These are phyloP conservation scores for Penicillium canescens DNA, from an alignment of 495 filamentous ascomycete genomes.

Conservation along the genomic window DNA sequence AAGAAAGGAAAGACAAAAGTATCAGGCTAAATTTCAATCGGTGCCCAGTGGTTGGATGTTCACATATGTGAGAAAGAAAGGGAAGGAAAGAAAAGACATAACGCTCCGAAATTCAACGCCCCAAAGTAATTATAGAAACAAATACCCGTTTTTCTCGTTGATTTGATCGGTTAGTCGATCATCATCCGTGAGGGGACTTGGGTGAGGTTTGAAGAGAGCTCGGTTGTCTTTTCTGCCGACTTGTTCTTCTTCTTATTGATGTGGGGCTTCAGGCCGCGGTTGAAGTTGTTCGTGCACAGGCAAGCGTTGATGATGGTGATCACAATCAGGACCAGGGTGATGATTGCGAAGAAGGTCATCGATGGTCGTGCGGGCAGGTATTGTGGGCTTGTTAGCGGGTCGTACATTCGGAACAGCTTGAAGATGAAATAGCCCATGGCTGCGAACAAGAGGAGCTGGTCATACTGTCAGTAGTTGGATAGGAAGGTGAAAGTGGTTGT, in stretches of 20 bases:
- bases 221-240: slow-evolving; percentile 72
- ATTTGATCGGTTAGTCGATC: slow-evolving; percentile 64
- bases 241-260: slow-evolving; percentile 63
- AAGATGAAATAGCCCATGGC: slow-evolving; percentile 96
- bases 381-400: slow-evolving; percentile 42
- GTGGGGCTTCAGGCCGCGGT: slow-evolving; percentile 85
- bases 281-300: slow-evolving; percentile 87
- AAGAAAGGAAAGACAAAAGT: slow-evolving; percentile 20
- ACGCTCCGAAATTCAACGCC: slow-evolving; percentile 17
- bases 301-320: slow-evolving; percentile 86
- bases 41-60: slow-evolving; percentile 15
- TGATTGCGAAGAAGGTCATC: slow-evolving; percentile 89
- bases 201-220: slow-evolving; percentile 57
- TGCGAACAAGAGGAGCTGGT: slow-evolving; percentile 76
- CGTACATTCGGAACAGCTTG: slow-evolving; percentile 96
- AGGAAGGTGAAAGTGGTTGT: slow-evolving; percentile 4
- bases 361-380: slow-evolving; percentile 76
- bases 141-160: slow-evolving; percentile 2
- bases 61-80: slow-evolving; percentile 7
- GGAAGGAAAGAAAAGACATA: slow-evolving; percentile 5
- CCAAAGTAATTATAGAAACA: slow-evolving; percentile 15
- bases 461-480: slow-evolving; percentile 17
- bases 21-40: slow-evolving; percentile 27
- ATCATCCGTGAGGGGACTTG: slow-evolving; percentile 74
- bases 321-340: slow-evolving; percentile 85